phyloP scores from a whole-genome alignment of 257 asterid species.

The Scutellaria baicalensis region DNA sequence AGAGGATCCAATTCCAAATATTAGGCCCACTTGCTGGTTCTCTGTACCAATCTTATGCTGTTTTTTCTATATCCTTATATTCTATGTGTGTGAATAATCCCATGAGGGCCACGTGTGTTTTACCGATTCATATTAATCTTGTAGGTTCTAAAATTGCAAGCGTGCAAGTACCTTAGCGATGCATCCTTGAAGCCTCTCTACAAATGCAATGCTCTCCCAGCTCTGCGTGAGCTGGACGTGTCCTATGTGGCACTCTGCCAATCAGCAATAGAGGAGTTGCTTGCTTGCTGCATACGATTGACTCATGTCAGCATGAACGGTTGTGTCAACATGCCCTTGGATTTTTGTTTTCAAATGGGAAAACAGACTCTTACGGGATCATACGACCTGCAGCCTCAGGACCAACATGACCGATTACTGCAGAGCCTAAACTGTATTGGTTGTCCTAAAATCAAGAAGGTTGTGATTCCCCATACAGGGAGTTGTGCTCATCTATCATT shows the following conservation, averaged over 20 bases:
- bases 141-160: constrained; percentile 83
- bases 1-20: too few species aligned
- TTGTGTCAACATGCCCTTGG: constrained; percentile 68
- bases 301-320: constrained; percentile 82
- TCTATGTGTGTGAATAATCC: neutral
- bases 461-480: constrained; percentile 52
- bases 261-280: constrained; percentile 71
- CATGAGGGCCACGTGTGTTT: neutral
- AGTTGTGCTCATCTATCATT: constrained; percentile 53
- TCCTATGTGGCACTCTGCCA: constrained; percentile 75
- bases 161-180: constrained; percentile 70
- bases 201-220: constrained; percentile 64
- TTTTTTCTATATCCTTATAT: neutral
- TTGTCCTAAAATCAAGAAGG: constrained; percentile 67
- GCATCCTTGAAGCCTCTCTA: constrained; percentile 73
- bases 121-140: neutral
- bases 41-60: neutral
- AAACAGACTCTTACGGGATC: constrained; percentile 14
- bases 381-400: neutral
- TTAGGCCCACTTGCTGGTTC: neutral
- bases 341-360: constrained; percentile 40
- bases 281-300: constrained; percentile 57
- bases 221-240: constrained; percentile 63
- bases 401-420: constrained; percentile 43
- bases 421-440: constrained; percentile 75